Evolutionary conservation across 2,329 filamentous ascomycete genomes (phyloP).

Genomic region (Venturia effusa): DNA sequence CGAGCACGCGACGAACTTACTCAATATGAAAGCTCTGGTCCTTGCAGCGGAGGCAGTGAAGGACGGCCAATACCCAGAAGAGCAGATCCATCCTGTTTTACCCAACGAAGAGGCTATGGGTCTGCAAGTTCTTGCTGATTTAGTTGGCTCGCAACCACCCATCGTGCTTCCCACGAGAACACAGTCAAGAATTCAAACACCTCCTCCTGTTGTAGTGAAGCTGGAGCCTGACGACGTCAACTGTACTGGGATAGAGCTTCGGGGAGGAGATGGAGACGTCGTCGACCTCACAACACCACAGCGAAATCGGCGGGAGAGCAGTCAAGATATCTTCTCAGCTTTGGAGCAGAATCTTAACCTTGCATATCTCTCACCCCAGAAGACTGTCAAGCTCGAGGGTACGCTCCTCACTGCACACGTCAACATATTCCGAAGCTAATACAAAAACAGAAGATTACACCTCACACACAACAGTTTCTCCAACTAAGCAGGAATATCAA

Average conservation of each 20-base stretch:
- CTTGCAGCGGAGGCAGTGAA: constrained; percentile 26
- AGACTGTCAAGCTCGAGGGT: not conserved
- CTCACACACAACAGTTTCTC: not conserved
- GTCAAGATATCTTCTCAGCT: not conserved
- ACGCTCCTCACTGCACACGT: not conserved
- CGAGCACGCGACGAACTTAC: constrained; percentile 27
- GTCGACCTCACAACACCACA: not conserved
- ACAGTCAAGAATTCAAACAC: not conserved
- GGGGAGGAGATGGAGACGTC: not conserved
- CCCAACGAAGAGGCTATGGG: constrained; percentile 32
- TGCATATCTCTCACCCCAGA: not conserved
- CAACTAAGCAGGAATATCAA: not conserved
- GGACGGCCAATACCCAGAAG: constrained; percentile 17
- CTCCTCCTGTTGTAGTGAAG: not conserved
- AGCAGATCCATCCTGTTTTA: constrained; percentile 18
- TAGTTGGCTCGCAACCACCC: not conserved
- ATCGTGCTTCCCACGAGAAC: not conserved
- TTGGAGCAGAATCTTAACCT: not conserved
- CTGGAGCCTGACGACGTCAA: not conserved
- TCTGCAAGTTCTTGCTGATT: constrained; percentile 25
- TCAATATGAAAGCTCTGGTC: constrained; percentile 24
- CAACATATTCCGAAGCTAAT: not conserved
- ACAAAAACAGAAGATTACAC: not conserved
- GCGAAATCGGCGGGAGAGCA: not conserved
- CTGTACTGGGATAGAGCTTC: not conserved